Evolutionary conservation across 306 rosid genomes (phyloP), one percentile per base, ranked within the genome.

Genomic region (Acacia acuminata): DNA sequence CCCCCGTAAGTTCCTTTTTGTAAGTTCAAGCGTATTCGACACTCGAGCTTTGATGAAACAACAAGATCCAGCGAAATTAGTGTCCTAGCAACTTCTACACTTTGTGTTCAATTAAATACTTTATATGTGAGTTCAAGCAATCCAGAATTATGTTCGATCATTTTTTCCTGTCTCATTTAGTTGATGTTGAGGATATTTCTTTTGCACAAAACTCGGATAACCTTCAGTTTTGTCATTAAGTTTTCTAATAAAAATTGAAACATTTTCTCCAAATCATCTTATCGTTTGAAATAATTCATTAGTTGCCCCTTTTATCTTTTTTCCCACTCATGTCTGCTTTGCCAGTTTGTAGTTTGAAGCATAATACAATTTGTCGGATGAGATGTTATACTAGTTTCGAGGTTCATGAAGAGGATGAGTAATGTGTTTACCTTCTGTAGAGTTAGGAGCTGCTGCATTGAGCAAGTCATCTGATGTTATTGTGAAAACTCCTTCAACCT

Each of bases 61-160:
- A 94, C 80, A 82, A 84, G 42, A 38, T 38, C 97, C 58, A 88
- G 75, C 36, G 96, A 96, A 84, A 94, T 92, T 79, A 91, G 77
- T 79, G 91, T 92, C 85, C 88, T 88, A 80, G 69, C 97, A 30
- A 96, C 99, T 73, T 86, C 92, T 81, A 89, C 89, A 56, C 97
- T 96, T 30, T 96, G 99, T 85, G 93, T 96, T 88, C 98, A 94
- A 80, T 86, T 92, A 86, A 96, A 96, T 86, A 94, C 98, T 73
- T 85, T 96, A 83, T 85, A 92, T 84, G 99, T 94, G 90, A 96
- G 99, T 92, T 79, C 86, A 50, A 64, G 63, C 77, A 66, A 71
- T 82, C 99, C 71, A 67, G 63, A 60, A 38, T 58, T 76, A 71
- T 74, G 79, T 69, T 47, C 45, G 71, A 60, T 75, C 83, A 20